Percentiles rank a stretch among this genome's conserved stretches.
Conservation (phyloP, 2,329 filamentous ascomycete species). For the Claviceps fusiformis region DNA sequence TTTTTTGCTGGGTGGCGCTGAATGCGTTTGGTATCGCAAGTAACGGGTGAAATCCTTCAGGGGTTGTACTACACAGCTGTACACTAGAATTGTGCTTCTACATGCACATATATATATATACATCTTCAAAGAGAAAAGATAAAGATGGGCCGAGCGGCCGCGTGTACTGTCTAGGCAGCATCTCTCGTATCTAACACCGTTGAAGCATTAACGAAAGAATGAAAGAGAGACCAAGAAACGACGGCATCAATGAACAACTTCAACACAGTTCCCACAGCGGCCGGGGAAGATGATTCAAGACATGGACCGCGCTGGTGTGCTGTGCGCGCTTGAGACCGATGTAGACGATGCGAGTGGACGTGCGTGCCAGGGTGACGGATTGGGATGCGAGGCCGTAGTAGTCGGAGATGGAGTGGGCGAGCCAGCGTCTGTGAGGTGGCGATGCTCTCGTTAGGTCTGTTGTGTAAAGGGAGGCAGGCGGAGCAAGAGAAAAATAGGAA, state of each 20-base stretch:
- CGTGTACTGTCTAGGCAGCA: too few relatives aligned
- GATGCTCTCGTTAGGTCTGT: neutral
- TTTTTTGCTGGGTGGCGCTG: too few relatives aligned
- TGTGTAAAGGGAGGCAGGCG: neutral
- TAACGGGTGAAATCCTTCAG: too few relatives aligned
- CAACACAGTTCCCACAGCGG: slow-evolving; percentile 51
- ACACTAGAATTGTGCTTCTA: too few relatives aligned
- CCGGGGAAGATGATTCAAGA: slow-evolving; percentile 33
- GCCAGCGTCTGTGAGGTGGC: slow-evolving; percentile 55
- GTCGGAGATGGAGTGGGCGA: slow-evolving; percentile 80
- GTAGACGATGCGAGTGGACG: slow-evolving; percentile 67
- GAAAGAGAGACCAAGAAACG: neutral
- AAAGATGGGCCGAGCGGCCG: too few relatives aligned
- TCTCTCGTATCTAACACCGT: too few relatives aligned
- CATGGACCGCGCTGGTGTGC: slow-evolving; percentile 9
- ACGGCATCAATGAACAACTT: slow-evolving; percentile 6
- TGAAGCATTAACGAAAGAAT: too few relatives aligned
- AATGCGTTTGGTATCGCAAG: too few relatives aligned
- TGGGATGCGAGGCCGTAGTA: slow-evolving; percentile 86
- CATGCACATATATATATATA: too few relatives aligned
- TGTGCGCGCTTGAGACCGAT: slow-evolving; percentile 51
- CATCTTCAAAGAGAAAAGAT: neutral
- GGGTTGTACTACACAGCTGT: too few relatives aligned
- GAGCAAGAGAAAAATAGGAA: neutral
- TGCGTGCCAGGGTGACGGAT: slow-evolving; percentile 59